Percentiles rank a stretch among this genome's conserved stretches.
Evolutionary conservation across 2,329 filamentous ascomycete genomes (phyloP).

Genomic region (Botryosphaeria dothidea): DNA sequence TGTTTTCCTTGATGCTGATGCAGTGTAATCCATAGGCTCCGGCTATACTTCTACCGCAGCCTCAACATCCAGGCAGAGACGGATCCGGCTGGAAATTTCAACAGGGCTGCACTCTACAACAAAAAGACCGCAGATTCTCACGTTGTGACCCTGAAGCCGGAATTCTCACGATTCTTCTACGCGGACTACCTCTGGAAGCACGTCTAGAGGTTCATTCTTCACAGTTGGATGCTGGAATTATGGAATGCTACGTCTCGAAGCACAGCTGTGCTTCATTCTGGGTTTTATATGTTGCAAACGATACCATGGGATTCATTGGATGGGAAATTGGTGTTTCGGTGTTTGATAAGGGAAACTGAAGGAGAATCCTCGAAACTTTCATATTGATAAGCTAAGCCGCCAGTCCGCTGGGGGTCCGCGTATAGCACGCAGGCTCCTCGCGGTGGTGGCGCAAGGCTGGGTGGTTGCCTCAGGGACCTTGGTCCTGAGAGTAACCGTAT

Average conservation of each 20-base stretch:
- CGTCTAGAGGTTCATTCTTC: constrained; percentile 57
- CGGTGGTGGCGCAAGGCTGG: no score
- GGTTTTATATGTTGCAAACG: neutral
- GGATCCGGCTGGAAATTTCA: constrained; percentile 73
- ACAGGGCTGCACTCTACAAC: constrained; percentile 82
- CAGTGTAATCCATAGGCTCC: constrained; percentile 53
- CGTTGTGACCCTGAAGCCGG: constrained; percentile 90
- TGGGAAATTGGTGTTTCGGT: neutral
- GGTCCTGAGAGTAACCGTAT: no score
- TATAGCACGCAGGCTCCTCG: no score
- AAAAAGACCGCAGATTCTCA: constrained; percentile 87
- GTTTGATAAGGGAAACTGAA: no score
- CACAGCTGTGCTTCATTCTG: neutral
- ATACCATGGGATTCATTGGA: neutral
- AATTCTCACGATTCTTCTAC: constrained; percentile 89
- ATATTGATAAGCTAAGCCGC: no score
- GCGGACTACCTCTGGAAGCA: constrained; percentile 96
- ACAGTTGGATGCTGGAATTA: neutral
- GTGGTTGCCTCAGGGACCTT: no score
- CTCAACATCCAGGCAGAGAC: constrained; percentile 89
- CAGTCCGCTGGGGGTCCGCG: no score
- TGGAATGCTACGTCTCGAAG: no score
- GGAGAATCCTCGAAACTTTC: no score
- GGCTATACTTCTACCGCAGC: constrained; percentile 87
- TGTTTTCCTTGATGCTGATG: constrained; percentile 15